phyloP scores from a whole-genome alignment of 139 green algal species.

The Pleodorina starrii region DNA sequence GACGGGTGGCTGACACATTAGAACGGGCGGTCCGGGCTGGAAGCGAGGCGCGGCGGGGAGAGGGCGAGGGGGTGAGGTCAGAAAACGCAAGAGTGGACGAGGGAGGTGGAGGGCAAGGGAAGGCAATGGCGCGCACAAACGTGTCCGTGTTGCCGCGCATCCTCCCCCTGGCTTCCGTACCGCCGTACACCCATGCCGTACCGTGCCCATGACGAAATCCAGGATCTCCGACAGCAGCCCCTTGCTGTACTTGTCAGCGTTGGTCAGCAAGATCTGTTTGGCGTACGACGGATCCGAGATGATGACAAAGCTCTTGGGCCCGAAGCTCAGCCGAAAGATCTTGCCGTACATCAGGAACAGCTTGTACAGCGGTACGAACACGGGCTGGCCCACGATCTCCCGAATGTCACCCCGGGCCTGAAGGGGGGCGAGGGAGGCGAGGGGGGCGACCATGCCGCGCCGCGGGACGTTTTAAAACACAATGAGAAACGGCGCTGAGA shows the following conservation, averaged over 20 bases:
- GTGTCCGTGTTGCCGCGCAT: too few relatives aligned
- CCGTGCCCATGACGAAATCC: slow-evolving; percentile 94
- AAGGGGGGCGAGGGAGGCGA: too few relatives aligned
- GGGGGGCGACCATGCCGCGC: too few relatives aligned
- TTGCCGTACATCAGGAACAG: slow-evolving; percentile 81
- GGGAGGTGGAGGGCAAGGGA: too few relatives aligned
- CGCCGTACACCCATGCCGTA: not conserved
- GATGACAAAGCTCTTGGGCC: slow-evolving; percentile 96
- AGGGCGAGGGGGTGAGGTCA: not conserved
- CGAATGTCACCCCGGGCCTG: slow-evolving; percentile 81
- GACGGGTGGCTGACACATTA: too few relatives aligned
- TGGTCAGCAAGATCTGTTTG: slow-evolving; percentile 90
- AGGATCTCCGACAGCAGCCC: slow-evolving; percentile 93
- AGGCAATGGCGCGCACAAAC: not conserved
- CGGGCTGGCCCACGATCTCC: slow-evolving; percentile 93
- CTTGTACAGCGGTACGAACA: slow-evolving; percentile 97
- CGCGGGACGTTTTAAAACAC: too few relatives aligned
- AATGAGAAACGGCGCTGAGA: too few relatives aligned
- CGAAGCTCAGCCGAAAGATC: slow-evolving; percentile 95
- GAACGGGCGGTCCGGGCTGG: too few relatives aligned
- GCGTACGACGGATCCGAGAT: slow-evolving; percentile 90
- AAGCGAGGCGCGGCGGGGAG: too few relatives aligned
- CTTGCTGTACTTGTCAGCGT: slow-evolving; percentile 94
- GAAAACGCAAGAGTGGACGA: too few relatives aligned
- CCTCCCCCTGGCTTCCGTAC: too few relatives aligned